These are phyloP conservation scores for Radiomyces spectabilis DNA, from an alignment of 192 early-diverging fungal species.

Conservation along the genomic window DNA sequence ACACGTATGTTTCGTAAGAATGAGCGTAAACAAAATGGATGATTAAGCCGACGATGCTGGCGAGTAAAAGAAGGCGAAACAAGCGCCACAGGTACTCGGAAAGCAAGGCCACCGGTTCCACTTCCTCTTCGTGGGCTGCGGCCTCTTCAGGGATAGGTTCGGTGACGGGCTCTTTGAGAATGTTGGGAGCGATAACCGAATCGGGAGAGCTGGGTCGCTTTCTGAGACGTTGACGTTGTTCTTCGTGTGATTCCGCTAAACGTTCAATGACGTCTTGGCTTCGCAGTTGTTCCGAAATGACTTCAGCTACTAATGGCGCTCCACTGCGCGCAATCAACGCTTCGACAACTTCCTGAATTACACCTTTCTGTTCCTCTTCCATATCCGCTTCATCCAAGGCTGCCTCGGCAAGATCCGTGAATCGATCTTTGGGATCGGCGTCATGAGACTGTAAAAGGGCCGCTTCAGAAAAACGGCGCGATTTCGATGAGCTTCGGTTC, in stretches of 20 bases:
- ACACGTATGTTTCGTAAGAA: too few relatives aligned
- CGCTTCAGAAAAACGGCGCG: too few relatives aligned
- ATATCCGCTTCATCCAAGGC: slow-evolving; percentile 23
- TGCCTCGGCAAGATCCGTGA: slow-evolving; percentile 24
- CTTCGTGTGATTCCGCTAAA: slow-evolving; percentile 4
- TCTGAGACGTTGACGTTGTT: not conserved
- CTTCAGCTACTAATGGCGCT: slow-evolving; percentile 14
- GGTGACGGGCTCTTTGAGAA: not conserved
- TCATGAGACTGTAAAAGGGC: too few relatives aligned
- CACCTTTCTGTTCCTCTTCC: slow-evolving; percentile 23
- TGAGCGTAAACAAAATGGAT: too few relatives aligned
- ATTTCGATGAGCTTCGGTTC: too few relatives aligned
- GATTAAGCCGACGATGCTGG: slow-evolving; percentile 14
- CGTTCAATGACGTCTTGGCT: slow-evolving; percentile 26
- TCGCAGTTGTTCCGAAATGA: slow-evolving; percentile 14
- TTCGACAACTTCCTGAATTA: slow-evolving; percentile 24
- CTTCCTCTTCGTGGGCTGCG: not conserved
- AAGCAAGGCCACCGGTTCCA: not conserved
- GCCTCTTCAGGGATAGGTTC: not conserved
- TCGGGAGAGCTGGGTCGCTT: not conserved
- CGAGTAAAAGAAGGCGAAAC: slow-evolving; percentile 12
- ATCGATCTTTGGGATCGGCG: slow-evolving; percentile 4
- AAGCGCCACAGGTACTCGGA: slow-evolving; percentile 16
- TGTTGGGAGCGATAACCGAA: not conserved
- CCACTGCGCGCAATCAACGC: slow-evolving; percentile 15